These are phyloP conservation scores for Saksenaea oblongispora DNA, from an alignment of 371 early-diverging fungal species.

Conservation along the genomic window DNA sequence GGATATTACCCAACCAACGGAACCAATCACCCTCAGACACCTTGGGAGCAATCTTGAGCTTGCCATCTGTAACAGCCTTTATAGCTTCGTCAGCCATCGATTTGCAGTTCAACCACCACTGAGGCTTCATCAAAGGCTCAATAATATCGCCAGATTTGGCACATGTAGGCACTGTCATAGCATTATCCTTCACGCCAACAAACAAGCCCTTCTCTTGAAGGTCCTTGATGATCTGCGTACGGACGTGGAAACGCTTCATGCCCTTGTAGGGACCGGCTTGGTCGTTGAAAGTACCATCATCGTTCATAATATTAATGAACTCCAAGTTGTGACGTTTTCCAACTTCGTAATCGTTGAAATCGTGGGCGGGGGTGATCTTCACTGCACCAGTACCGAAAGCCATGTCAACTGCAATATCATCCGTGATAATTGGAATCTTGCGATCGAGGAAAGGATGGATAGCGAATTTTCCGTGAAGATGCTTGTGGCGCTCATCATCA, in stretches of 20 bases:
- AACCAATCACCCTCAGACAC: conserved; percentile 94
- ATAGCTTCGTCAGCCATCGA: conserved; percentile 90
- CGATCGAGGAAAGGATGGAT: conserved; percentile 96
- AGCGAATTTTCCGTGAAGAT: conserved; percentile 91
- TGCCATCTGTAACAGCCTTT: conserved; percentile 84
- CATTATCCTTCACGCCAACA: conserved; percentile 85
- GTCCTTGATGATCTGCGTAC: conserved; percentile 85
- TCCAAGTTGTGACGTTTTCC: conserved; percentile 95
- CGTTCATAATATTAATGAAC: conserved; percentile 95
- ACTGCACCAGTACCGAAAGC: conserved; percentile 99
- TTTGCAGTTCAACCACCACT: conserved; percentile 99
- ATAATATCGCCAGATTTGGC: conserved; percentile 94
- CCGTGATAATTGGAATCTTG: conserved; percentile 90
- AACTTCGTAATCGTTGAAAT: conserved; percentile 97
- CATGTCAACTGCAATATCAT: conserved; percentile 93
- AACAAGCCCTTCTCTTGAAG: conserved; percentile 91
- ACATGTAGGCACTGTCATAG: conserved; percentile 96
- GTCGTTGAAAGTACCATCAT: conserved; percentile 93
- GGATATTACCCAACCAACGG: conserved; percentile 96
- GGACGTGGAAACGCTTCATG: conserved; percentile 95
- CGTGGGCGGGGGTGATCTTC: conserved; percentile 99
- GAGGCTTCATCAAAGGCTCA: conserved; percentile 98
- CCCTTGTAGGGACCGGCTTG: conserved; percentile 89
- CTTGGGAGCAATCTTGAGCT: conserved; percentile 90
- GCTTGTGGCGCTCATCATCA: conserved; percentile 80